phyloP scores from a whole-genome alignment of 345 rosid species.

The Rubroshorea leprosula region DNA sequence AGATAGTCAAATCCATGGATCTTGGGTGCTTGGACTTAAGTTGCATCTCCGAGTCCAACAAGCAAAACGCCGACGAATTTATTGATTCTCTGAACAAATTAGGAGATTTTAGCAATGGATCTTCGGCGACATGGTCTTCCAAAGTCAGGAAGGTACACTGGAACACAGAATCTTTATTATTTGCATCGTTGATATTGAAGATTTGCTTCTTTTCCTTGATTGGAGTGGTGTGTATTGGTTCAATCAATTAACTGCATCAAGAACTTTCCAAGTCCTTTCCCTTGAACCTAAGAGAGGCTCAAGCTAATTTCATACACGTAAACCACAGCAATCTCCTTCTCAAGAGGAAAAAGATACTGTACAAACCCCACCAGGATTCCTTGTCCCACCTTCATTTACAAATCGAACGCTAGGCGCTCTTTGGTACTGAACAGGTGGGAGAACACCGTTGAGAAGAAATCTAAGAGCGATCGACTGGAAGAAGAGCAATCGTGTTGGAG shows the following conservation, averaged over 20 bases:
- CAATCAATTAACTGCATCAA: neutral
- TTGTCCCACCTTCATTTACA: no score
- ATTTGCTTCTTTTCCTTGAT: conserved; percentile 14
- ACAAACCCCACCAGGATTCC: no score
- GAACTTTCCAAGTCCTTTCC: no score
- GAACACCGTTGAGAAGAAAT: no score
- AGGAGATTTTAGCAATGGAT: conserved; percentile 19
- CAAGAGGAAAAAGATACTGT: no score
- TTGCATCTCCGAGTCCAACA: conserved; percentile 37
- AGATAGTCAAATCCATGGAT: conserved; percentile 37
- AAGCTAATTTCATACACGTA: no score
- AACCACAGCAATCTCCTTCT: no score
- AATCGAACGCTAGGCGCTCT: no score
- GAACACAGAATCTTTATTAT: neutral
- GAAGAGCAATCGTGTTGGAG: no score
- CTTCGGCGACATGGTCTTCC: conserved; percentile 32
- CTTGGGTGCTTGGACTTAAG: conserved; percentile 69
- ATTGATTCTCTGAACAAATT: conserved; percentile 24
- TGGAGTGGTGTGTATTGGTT: neutral
- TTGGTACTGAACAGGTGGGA: no score
- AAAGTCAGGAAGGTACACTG: conserved; percentile 42
- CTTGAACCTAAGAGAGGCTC: no score
- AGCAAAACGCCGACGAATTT: conserved; percentile 21
- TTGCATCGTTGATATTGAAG: neutral
- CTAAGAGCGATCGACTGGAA: no score